Evolutionary conservation across 805 yeast genomes (phyloP), one percentile per base, ranked within the genome.

Genomic region (Hanseniaspora taiwanica): DNA sequence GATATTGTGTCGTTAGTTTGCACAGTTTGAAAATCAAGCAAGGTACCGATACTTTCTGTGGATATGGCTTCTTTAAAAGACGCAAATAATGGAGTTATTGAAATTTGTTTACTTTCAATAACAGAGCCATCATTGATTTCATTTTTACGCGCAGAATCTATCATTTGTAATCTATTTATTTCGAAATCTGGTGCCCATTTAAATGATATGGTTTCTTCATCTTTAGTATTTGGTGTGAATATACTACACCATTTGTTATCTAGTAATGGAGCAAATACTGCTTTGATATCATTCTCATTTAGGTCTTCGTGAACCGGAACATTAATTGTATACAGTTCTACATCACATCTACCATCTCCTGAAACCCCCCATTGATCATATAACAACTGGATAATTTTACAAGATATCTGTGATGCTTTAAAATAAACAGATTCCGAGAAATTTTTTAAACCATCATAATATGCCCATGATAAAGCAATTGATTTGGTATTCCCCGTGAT

Each of bases 381-480:
- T 40, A 89, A 63, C 46, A 80, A 64, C 41, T 71, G 54, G 32
- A 84, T 69, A 20, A 87, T 60, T 48, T 71, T 70, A 17, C 86
- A 76, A 1, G 89, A 68, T 31, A 81, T 64, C 45, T 65, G 61
- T 18, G 91, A 73, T 2, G 95, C 96, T 48, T 72, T 74, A 10
- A 60, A 60, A 42, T 85, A 55, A 8, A 72, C 60, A 14, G 60
- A 59, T 31, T 66, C 63, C 42, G 71, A 67, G n/a, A 78, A 77
- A 16, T 63, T 58, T 36, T 70, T 60, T 21, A 64, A 58, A 29
- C 69, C 66, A 24, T 58, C 44, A 40, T 69, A 74, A 54, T 80
- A 91, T n/a, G 94, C 91, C 67, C 76, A 89, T 27, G 94, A 81
- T 25, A 91, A 52, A 2, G 94, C 96, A 46, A 91, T 69, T 4